A percentile compares a stretch with the other conserved stretches of the same genome.
These are phyloP conservation scores for Lodderomyces orthopsilosis DNA, from an alignment of 1,139 yeast genomes.

Conservation along the genomic window DNA sequence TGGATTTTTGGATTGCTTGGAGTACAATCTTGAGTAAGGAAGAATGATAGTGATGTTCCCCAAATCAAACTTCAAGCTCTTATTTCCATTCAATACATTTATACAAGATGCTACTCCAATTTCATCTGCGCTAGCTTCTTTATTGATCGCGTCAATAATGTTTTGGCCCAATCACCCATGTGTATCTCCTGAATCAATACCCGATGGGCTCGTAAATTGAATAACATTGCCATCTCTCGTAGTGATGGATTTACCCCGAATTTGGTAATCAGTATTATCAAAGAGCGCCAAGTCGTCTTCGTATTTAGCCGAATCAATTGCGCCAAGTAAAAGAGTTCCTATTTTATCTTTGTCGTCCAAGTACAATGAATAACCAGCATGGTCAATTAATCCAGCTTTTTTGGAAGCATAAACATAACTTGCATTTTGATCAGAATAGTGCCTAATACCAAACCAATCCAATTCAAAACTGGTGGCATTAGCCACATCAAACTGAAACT, in stretches of 20 bases:
- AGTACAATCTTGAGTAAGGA: slow-evolving; percentile 1
- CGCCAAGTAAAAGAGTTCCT: slow-evolving; percentile 29
- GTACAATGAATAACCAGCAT: slow-evolving; percentile 23
- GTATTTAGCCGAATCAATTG: slow-evolving; percentile 26
- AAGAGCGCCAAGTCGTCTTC: slow-evolving; percentile 4
- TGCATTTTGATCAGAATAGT: not conserved
- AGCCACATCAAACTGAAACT: slow-evolving; percentile 17
- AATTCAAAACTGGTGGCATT: not conserved
- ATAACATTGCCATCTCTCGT: not conserved
- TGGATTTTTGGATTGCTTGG: not conserved
- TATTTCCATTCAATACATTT: slow-evolving; percentile 1
- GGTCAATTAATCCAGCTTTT: slow-evolving; percentile 4
- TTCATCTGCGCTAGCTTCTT: not conserved
- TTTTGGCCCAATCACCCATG: not conserved
- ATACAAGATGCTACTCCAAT: not conserved
- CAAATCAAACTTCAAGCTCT: slow-evolving; percentile 11
- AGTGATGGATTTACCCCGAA: not conserved
- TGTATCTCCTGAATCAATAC: not conserved
- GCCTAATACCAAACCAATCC: not conserved
- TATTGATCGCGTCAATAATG: slow-evolving; percentile 1
- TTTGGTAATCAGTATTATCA: not conserved
- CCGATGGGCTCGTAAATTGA: not conserved
- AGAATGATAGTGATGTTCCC: slow-evolving; percentile 2
- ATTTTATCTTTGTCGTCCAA: slow-evolving; percentile 21
- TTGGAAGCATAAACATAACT: slow-evolving; percentile 1